phyloP scores from a whole-genome alignment of 306 rosid genomes.

The Clitoria ternatea region DNA sequence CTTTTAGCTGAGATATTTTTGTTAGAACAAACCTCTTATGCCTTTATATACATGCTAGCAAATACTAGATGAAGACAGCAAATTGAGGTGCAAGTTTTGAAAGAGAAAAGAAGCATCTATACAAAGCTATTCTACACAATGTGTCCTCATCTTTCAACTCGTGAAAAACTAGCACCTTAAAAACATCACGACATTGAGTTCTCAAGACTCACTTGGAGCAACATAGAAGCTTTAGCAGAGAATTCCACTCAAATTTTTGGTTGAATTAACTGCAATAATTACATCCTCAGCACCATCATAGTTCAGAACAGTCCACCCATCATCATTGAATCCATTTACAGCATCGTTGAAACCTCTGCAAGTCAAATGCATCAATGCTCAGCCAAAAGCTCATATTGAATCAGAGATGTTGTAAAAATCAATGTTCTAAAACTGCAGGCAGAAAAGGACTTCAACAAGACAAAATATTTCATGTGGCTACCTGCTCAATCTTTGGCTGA shows the following conservation, averaged over 20 bases:
- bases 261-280: constrained; percentile 70
- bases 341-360: constrained; percentile 95
- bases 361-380: background rate
- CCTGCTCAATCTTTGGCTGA: constrained; percentile 97
- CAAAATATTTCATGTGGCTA: constrained; percentile 3
- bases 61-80: background rate
- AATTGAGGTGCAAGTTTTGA: background rate
- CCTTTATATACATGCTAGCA: background rate
- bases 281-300: constrained; percentile 92
- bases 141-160: background rate
- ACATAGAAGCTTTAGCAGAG: constrained; percentile 98
- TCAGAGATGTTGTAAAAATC: background rate
- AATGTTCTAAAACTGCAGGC: background rate
- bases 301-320: constrained; percentile 85
- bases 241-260: constrained; percentile 70
- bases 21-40: background rate
- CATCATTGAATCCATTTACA: constrained; percentile 93
- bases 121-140: background rate
- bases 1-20: background rate
- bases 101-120: background rate
- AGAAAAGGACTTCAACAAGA: background rate
- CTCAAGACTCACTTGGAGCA: constrained; percentile 72
- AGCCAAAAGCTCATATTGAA: background rate
- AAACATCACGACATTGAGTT: background rate
- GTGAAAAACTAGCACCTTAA: background rate